Base-by-base conservation (phyloP, 1,284 basidiomycete genomes). In the Microstroma glucosiphilum region DNA sequence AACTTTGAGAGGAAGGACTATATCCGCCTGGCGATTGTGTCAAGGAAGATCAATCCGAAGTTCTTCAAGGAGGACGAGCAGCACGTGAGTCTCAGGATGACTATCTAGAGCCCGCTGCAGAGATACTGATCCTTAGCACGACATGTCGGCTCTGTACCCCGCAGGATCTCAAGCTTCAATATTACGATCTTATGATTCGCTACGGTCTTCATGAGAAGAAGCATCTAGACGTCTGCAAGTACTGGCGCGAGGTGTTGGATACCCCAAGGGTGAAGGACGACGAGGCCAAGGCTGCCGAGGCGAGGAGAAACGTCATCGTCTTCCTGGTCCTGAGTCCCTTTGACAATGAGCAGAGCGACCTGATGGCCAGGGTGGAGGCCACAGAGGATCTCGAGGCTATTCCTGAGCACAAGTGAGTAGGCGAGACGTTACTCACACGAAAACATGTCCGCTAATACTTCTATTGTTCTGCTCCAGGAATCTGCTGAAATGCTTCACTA, bases 311-410 rank as follows among this genome's bases (percentile, higher is more conserved):
- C 79, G 92, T 97, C 63, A 88, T 96, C 60, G 92, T 92, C 81
- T 98, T 96, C 77, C 86, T 96, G 59, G 87, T 96, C 23, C 86
- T 98, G 59, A 89, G 92, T 0, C 88, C 93, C 7, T 90, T 96
- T 79, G 89, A 89, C 80, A 97, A 98, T 79, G 96, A 98, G 80
- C 96, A 99, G 81, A 91, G 88, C 15, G 93, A 98, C 79, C 91
- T 98, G 87, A 83, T 99, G 60, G 88, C 96, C 73, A 88, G 92
- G 72, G 83, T 96, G 30, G 91, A 86, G 75, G 83, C 55, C 19
- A 83, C 61, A 86, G 74, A 80, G 84, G 90, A 57, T 37, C 81
- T 97, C 53, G 82, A 85, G 64, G 90, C 89, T 75, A 84, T 94
- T 49, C 88, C 91, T 60, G 84, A 92, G 59, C 30, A 37, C 9